Percentiles rank a stretch among this genome's conserved stretches.
Conservation (phyloP, 2,329 filamentous ascomycete species). For the Metarhizium guizhouense region DNA sequence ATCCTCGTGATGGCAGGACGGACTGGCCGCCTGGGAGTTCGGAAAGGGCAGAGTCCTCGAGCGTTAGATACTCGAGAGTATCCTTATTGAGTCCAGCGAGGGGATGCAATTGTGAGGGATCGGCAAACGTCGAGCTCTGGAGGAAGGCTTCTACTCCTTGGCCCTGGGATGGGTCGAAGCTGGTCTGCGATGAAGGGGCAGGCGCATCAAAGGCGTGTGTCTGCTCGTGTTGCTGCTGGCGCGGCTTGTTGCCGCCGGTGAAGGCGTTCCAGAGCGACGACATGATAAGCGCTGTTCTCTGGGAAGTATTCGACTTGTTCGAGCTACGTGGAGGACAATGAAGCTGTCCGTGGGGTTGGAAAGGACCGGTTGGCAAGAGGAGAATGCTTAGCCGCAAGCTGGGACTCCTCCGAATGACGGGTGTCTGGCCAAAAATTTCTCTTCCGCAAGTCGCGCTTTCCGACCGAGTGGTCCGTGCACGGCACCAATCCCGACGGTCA, state of each 20-base stretch:
- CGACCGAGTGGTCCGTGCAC: slow-evolving; percentile 3
- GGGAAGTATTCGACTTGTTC: not conserved
- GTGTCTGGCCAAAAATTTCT: slow-evolving; percentile 7
- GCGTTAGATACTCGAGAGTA: slow-evolving; percentile 85
- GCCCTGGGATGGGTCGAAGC: slow-evolving; percentile 63
- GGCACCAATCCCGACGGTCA: not conserved
- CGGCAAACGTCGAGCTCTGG: slow-evolving; percentile 64
- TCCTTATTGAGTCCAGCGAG: slow-evolving; percentile 89
- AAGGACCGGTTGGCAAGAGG: slow-evolving; percentile 8
- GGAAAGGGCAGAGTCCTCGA: slow-evolving; percentile 85
- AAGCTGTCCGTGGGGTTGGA: slow-evolving; percentile 1
- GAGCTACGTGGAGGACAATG: slow-evolving; percentile 4
- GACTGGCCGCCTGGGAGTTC: slow-evolving; percentile 80
- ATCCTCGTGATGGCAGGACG: slow-evolving; percentile 86
- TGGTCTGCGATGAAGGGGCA: slow-evolving; percentile 41
- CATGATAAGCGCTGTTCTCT: slow-evolving; percentile 27
- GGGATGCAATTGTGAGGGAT: slow-evolving; percentile 84
- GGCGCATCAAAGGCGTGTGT: slow-evolving; percentile 28
- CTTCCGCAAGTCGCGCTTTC: slow-evolving; percentile 2
- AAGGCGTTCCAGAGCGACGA: slow-evolving; percentile 53
- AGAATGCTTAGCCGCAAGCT: slow-evolving; percentile 10
- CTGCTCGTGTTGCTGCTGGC: slow-evolving; percentile 28
- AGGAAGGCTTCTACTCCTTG: slow-evolving; percentile 85
- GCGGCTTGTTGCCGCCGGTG: slow-evolving; percentile 47
- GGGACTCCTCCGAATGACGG: slow-evolving; percentile 1